These are phyloP conservation scores for Cucumis cinereus DNA, from an alignment of 306 rosid genomes.

Conservation along the genomic window DNA sequence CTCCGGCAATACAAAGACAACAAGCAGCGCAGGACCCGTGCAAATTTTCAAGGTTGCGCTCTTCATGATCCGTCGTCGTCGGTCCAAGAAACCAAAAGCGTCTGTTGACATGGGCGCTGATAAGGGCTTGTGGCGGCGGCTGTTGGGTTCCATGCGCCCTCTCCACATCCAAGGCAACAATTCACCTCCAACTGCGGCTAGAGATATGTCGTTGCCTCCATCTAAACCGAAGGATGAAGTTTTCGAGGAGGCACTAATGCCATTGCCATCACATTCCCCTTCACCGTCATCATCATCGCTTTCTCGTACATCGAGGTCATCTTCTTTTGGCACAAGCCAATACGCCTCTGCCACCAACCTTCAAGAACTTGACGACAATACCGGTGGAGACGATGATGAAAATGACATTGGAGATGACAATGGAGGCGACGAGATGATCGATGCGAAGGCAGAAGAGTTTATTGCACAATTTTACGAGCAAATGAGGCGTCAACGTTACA, in stretches of 20 bases:
- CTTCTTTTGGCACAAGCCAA: background rate
- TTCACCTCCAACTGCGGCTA: background rate
- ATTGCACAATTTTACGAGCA: constrained; percentile 57
- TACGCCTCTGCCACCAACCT: background rate
- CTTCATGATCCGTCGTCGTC: constrained; percentile 31
- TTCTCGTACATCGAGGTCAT: background rate
- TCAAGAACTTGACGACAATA: background rate
- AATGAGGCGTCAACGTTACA: constrained; percentile 43
- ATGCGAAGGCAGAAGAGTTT: constrained; percentile 61
- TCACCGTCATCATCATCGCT: background rate
- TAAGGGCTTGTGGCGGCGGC: background rate
- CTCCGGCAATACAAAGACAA: constrained; percentile 4
- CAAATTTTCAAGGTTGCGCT: constrained; percentile 25
- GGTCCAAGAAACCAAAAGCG: constrained; percentile 22
- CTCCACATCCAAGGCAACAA: background rate
- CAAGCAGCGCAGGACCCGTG: background rate
- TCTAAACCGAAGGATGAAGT: background rate
- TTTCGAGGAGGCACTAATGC: background rate
- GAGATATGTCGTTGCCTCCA: background rate
- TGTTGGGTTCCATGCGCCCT: background rate
- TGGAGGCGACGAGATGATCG: constrained; percentile 46
- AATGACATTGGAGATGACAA: background rate
- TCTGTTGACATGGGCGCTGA: background rate
- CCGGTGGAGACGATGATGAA: background rate
- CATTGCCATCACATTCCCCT: background rate